Percentiles rank a stretch among this genome's conserved stretches.
Evolutionary conservation across 805 yeast genomes (phyloP).

Genomic region (Blastobotrys mokoenaii): DNA sequence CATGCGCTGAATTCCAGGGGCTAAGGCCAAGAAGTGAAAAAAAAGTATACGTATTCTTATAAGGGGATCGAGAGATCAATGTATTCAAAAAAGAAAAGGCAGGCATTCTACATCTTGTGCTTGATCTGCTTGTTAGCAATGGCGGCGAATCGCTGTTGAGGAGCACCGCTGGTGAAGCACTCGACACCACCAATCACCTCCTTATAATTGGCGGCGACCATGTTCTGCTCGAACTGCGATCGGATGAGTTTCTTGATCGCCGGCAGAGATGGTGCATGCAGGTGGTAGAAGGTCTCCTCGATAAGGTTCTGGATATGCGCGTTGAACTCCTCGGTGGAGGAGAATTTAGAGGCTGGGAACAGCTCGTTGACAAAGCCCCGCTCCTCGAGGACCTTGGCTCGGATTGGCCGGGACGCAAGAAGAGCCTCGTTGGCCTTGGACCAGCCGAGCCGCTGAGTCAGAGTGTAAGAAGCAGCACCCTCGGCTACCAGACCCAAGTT

Average conservation of each 20-base stretch:
- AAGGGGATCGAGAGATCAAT: no score
- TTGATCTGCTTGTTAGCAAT: constrained; percentile 46
- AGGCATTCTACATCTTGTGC: constrained; percentile 46
- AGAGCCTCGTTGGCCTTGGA: constrained; percentile 67
- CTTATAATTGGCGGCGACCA: constrained; percentile 46
- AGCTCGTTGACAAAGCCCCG: constrained; percentile 58
- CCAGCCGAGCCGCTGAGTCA: constrained; percentile 63
- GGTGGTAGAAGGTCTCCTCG: constrained; percentile 31
- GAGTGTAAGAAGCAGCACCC: constrained; percentile 64
- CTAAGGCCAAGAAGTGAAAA: no score
- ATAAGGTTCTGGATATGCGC: constrained; percentile 34
- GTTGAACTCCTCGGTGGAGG: constrained; percentile 41
- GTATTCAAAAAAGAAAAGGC: no score
- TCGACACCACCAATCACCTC: constrained; percentile 65
- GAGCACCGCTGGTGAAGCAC: constrained; percentile 65
- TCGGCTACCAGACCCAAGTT: constrained; percentile 78
- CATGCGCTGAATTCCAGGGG: no score
- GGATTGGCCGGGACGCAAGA: constrained; percentile 57
- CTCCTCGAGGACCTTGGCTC: constrained; percentile 45
- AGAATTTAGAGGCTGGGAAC: constrained; percentile 31
- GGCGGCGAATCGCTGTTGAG: constrained; percentile 57
- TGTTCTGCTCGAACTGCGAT: constrained; percentile 24
- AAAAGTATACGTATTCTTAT: no score
- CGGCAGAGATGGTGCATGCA: constrained; percentile 39
- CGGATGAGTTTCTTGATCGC: constrained; percentile 40